A percentile compares a stretch with the other conserved stretches of the same genome.
Evolutionary conservation across 306 rosid species (phyloP).

Genomic region (Rosa lucieae): DNA sequence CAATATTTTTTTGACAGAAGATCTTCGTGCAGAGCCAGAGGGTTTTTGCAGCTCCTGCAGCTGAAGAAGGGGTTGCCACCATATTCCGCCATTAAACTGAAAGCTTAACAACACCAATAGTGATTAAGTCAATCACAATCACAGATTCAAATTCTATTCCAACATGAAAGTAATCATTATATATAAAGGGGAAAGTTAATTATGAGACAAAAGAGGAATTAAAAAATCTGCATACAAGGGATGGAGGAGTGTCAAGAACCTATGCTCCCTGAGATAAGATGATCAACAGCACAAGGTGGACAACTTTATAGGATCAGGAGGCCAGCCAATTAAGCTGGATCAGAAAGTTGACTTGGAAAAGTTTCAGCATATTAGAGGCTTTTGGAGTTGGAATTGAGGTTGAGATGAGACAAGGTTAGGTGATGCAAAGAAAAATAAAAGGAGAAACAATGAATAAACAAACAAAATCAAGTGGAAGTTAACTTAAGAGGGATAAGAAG

Average conservation of each 20-base stretch:
- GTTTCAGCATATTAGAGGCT: neutral
- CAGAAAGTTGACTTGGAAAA: neutral
- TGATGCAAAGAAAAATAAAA: neutral
- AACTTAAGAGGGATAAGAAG: neutral
- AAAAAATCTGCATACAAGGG: slow-evolving; percentile 5
- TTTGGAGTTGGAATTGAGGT: neutral
- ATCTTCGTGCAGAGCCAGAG: too few relatives aligned
- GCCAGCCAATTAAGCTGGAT: neutral
- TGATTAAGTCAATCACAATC: too few relatives aligned
- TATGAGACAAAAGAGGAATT: neutral
- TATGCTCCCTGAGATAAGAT: neutral
- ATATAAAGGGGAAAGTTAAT: too few relatives aligned
- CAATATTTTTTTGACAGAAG: too few relatives aligned
- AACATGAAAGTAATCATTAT: too few relatives aligned
- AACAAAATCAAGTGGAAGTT: neutral
- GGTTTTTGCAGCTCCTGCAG: too few relatives aligned
- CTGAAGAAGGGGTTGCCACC: too few relatives aligned
- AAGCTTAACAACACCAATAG: too few relatives aligned
- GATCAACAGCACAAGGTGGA: neutral
- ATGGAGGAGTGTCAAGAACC: neutral
- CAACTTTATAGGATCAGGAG: neutral
- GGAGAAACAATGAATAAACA: neutral
- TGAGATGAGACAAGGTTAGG: neutral
- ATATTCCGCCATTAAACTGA: too few relatives aligned
- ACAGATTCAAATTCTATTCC: too few relatives aligned